Evolutionary conservation across 352 stramenopile species (phyloP), one percentile per base, ranked within the genome.

Genomic region (Phytophthora sansomeana): DNA sequence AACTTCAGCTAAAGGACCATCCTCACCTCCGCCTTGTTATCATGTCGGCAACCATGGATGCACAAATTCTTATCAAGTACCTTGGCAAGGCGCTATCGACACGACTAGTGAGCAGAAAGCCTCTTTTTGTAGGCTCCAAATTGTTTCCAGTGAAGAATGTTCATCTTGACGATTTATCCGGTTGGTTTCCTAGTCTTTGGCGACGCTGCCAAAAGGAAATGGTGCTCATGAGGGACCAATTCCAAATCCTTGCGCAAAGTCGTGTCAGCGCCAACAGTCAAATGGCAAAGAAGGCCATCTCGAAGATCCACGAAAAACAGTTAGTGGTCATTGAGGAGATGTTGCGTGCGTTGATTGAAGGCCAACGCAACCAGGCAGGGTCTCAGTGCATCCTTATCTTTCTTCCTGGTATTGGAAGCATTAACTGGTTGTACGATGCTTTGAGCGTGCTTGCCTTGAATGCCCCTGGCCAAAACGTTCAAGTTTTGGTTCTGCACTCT

Each of bases 21-120:
- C 47, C 73, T 13, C 72, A 93, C 36, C 75, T 98, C 4, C 84
- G 93, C 5, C 67, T 99, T 2, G 85, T 99, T 14, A 92, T 99
- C 44, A 99, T 99, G 97, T 98, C 87, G 46, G 97, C 97, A 13
- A 99, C 97, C 6, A 91, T 99, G 70, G 95, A 97, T 52, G 92
- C 95, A 0, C 84, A 92, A n/a, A 71, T 98, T 42, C 74, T 96
- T n/a, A 80, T 94, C 46, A 90, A 92, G 65, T 97, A 97, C 63
- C 90, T 97, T 36, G 64, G 70, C n/a, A 79, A 89, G 28, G 64
- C 73, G 6, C 56, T 92, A 11, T 78, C 83, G 24, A 81, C 74
- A 9, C 74, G 74, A 7, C 67, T 95, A 28, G 47, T 80, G 11
- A 77, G 58, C 46, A 82, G 76, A 10, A 85, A 91, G 46, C 84